phyloP scores from a whole-genome alignment of 2,329 filamentous ascomycete genomes.

The Ophiocordyceps sinensis region DNA sequence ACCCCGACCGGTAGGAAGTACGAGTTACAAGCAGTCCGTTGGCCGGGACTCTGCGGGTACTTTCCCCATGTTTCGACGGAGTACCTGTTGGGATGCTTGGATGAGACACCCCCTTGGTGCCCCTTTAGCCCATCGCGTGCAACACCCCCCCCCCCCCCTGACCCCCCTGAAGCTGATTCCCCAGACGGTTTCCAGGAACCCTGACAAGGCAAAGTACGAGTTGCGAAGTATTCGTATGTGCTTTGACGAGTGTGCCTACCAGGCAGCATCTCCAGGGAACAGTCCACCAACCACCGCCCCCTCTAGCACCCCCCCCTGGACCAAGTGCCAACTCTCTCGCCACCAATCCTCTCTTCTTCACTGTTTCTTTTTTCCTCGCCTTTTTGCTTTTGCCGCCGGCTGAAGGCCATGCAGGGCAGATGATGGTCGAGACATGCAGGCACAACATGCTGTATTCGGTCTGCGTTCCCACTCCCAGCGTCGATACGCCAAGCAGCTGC shows the following conservation, averaged over 20 bases:
- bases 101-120: background rate
- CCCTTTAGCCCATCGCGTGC: background rate
- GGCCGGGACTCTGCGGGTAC: slow-evolving; percentile 1
- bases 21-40: background rate
- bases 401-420: too few species aligned
- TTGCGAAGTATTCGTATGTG: too few species aligned
- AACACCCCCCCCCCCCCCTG: background rate
- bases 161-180: background rate
- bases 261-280: too few species aligned
- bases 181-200: too few species aligned
- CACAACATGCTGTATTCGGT: too few species aligned
- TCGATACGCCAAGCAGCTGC: background rate
- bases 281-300: too few species aligned
- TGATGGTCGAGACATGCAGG: too few species aligned
- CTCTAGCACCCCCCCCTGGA: too few species aligned
- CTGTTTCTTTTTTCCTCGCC: background rate
- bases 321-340: background rate
- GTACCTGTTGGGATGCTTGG: background rate
- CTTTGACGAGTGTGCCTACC: too few species aligned
- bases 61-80: slow-evolving; percentile 6
- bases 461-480: background rate
- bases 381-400: too few species aligned
- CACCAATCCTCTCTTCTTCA: background rate
- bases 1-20: background rate
- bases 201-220: too few species aligned